Base-by-base conservation (phyloP, 225 moss, liverwort and hornwort species). In the Marchantia paleacea region DNA sequence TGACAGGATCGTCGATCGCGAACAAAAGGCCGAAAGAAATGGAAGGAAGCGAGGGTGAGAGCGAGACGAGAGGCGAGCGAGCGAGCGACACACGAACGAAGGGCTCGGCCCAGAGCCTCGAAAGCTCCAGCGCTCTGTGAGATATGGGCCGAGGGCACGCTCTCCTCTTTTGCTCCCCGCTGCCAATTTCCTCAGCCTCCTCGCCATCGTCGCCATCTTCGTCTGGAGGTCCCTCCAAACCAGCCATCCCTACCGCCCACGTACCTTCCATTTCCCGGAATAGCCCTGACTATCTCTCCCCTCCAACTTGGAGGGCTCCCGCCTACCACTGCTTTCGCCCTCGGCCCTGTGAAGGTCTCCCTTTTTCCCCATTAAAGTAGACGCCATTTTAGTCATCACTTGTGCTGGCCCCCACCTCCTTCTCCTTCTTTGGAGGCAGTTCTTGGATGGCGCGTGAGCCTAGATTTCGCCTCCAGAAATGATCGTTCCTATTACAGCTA, bases 21-120 rank as follows among this genome's bases (percentile, higher is more conserved):
- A 76, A 76, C 20, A 76, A 76, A 58, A 48, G 47, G 76, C 65
- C 78, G 78, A 78, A 63, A 50, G 78, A 65, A 65, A 51, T 64
- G 78, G 78, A n/a, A 78, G 52, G 55, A 39, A 39, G 39, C 39
- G 39, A 39, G 39, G 39, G 39, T 10, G 5, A 39, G 39, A 39
- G 39, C 39, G 39, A 39, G 39, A 39, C 39, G 39, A 39, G 39
- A 39, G 39, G 39, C 48, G 65, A n/a, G 24, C 19, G 49, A 39
- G 53, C 39, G 74, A 74, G 28, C 54, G 28, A 51, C 7, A 29
- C 15, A 58, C 29, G 64, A 63, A 47, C 61, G 69, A 62, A 63
- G 64, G 78, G 58, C 60, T 60, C 62, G 61, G 60, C 76, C 65
- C 78, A 58, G 75, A 76, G 65, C 65, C 65, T 66, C 49, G 63